Conservation (phyloP, 192 early-diverging fungal species). For the Phycomyces nitens region DNA sequence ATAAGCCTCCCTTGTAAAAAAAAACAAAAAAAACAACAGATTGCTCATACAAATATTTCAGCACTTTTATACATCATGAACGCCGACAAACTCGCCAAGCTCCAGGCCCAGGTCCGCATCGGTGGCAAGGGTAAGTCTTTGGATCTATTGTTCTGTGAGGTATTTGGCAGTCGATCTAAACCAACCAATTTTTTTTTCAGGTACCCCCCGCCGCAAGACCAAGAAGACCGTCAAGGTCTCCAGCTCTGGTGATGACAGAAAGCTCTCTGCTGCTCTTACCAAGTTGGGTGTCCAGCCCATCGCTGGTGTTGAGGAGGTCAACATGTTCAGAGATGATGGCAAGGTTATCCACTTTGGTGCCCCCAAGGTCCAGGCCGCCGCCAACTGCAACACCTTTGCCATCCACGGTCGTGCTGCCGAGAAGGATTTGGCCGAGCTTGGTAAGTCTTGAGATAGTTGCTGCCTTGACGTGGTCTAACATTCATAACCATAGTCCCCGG, state of each 20-base stretch:
- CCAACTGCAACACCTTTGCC: constrained; percentile 90
- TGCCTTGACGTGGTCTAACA: constrained; percentile 19
- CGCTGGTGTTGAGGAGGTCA: constrained; percentile 90
- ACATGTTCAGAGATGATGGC: constrained; percentile 97
- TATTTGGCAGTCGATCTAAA: background rate
- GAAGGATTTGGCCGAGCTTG: constrained; percentile 84
- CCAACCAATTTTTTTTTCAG: constrained; percentile 40
- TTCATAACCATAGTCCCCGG: constrained; percentile 41
- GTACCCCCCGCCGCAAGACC: constrained; percentile 95
- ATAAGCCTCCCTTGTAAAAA: no score
- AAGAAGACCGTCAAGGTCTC: constrained; percentile 58
- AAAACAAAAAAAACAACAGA: no score
- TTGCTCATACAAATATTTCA: no score
- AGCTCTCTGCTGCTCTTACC: constrained; percentile 85
- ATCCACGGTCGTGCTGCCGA: constrained; percentile 81
- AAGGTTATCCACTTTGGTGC: constrained; percentile 87
- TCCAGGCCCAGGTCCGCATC: constrained; percentile 86
- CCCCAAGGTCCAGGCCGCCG: constrained; percentile 83
- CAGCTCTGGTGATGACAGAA: constrained; percentile 85
- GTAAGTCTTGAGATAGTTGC: constrained; percentile 9
- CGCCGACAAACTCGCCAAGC: constrained; percentile 91
- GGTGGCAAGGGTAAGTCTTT: constrained; percentile 59
- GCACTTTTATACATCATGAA: constrained; percentile 50
- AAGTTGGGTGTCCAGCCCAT: constrained; percentile 89
- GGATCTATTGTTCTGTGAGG: background rate